Percentiles rank a stretch among this genome's conserved stretches.
Conservation (phyloP, 192 early-diverging fungal genomes). For the Entophlyctis luteolus region DNA sequence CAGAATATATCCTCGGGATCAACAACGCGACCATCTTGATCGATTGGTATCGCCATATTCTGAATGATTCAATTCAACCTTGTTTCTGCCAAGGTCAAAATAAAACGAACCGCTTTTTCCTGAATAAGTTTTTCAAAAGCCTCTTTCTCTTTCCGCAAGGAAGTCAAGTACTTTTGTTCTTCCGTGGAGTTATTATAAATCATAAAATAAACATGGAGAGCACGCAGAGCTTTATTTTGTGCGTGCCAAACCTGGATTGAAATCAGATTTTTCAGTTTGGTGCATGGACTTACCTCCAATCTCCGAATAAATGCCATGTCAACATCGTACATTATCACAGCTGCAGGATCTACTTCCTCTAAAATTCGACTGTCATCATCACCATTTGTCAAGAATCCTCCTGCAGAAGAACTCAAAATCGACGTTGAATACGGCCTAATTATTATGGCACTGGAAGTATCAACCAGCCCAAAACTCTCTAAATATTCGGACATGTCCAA, state of each 20-base stretch:
- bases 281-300: constrained; percentile 61
- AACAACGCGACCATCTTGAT: constrained; percentile 50
- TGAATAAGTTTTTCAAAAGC: constrained; percentile 88
- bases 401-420: constrained; percentile 21
- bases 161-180: constrained; percentile 84
- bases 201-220: constrained; percentile 83
- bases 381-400: constrained; percentile 32
- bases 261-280: not conserved
- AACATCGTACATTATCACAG: constrained; percentile 89
- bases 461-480: not conserved
- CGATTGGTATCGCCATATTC: constrained; percentile 77
- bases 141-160: constrained; percentile 83
- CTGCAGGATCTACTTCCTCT: constrained; percentile 64
- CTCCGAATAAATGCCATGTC: constrained; percentile 81
- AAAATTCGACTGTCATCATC: constrained; percentile 66
- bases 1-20: constrained; percentile 51
- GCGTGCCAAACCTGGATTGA: constrained; percentile 56
- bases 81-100: not conserved
- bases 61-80: too few relatives aligned
- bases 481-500: too few relatives aligned
- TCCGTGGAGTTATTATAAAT: constrained; percentile 93
- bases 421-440: constrained; percentile 41
- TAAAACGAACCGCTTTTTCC: constrained; percentile 69
- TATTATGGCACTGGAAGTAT: constrained; percentile 11
- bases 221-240: constrained; percentile 42